Conservation (phyloP, 2,329 filamentous ascomycete genomes). For the Grosmannia serpens region DNA sequence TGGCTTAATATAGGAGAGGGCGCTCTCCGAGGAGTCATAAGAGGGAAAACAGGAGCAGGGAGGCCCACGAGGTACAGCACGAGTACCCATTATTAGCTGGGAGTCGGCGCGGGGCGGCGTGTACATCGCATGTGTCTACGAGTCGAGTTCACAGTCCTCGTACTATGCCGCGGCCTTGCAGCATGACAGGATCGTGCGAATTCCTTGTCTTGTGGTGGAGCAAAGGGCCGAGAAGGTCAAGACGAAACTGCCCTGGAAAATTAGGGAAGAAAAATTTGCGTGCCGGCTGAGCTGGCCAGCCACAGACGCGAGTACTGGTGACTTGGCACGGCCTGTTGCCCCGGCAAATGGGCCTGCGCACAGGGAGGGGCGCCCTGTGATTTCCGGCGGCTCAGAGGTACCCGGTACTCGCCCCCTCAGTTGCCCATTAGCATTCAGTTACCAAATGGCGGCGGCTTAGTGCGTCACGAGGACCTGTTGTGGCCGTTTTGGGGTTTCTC, state of each 20-base stretch:
- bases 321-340: background rate
- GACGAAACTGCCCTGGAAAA: background rate
- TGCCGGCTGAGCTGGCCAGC: background rate
- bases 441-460: constrained; percentile 14
- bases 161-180: background rate
- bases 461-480: constrained; percentile 13
- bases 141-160: background rate
- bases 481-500: constrained; percentile 13
- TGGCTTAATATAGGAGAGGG: constrained; percentile 5
- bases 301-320: background rate
- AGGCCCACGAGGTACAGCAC: background rate
- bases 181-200: background rate
- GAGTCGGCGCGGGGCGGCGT: constrained; percentile 4
- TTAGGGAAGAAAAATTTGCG: background rate
- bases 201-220: background rate
- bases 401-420: background rate
- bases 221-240: background rate
- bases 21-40: background rate
- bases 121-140: background rate
- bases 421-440: constrained; percentile 14
- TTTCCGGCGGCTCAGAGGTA: background rate
- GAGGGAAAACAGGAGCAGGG: background rate
- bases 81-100: background rate
- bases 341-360: background rate
- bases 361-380: background rate